Base-by-base conservation (phyloP, 2,329 filamentous ascomycete genomes). In the Kalmusia sp. region DNA sequence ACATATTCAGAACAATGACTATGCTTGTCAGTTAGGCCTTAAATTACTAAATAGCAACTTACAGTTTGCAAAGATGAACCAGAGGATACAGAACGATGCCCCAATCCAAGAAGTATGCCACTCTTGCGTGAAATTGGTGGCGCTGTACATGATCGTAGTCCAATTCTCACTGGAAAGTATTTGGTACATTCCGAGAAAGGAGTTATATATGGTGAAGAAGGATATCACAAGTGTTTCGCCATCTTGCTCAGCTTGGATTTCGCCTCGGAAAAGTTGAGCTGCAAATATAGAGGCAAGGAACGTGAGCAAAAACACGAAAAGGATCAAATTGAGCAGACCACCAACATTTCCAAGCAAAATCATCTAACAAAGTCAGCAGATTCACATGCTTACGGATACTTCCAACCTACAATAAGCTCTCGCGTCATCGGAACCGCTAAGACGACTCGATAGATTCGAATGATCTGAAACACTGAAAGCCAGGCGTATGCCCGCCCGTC, bases 141-240 rank as follows among this genome's bases (percentile, higher is more conserved):
- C 86, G 53, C 84, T 87, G 77, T 96, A 99, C 51, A 99, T 77
- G 39, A 97, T 90, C 0, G 78, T 77, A 0, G 96, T 99, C 95
- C 95, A 99, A 68, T 96, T 92, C 71, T 99, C 95, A 65, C 92
- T 97, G 8, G 95, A 97, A 38, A 99, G 79, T 25, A 99, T 86
- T 75, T 97, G 92, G 71, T 99, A 99, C 92, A 99, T 98, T 51
- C 93, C 95, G 14, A 99, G 80, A 69, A 99, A 99, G 0, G 92
- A 90, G 69, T 98, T 98, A 79, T 89, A 99, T 30, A 99, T 95
- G 33, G 91, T 91, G 69, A 86, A 87, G 72, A 99, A 99, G 0
- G 91, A 90, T 35, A 95, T 85, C 19, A 83, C 77, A 56, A 90
- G 86, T 2, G 83, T 75, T 2, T 89, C 79, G 2, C 87, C 89